A percentile compares a stretch with the other conserved stretches of the same genome.
Conservation (phyloP, 352 stramenopile genomes). For the Poterioochromonas sp. region DNA sequence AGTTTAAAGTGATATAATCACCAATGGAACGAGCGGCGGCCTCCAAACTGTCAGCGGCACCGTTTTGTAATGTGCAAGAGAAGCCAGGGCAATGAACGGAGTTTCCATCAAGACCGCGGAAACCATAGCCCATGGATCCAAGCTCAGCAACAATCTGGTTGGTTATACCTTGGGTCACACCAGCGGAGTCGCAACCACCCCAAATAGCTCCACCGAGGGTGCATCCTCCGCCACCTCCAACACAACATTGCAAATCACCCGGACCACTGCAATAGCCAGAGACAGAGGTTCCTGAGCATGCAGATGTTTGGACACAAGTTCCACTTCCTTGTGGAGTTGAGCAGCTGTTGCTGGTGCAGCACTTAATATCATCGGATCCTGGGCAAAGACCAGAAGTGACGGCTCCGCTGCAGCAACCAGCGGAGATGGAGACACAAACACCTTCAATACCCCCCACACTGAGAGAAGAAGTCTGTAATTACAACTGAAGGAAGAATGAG, state of each 20-base stretch:
- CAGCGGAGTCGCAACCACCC: neutral
- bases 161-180: neutral
- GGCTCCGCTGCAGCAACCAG: neutral
- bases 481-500: no score
- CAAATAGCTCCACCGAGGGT: neutral
- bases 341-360: neutral
- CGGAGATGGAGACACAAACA: conserved; percentile 15
- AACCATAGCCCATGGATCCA: conserved; percentile 4
- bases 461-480: neutral
- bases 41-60: neutral
- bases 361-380: neutral
- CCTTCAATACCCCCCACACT: neutral
- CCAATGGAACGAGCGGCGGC: neutral
- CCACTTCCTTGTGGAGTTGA: neutral
- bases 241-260: conserved; percentile 5
- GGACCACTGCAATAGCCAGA: conserved; percentile 4
- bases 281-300: neutral
- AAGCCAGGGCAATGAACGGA: neutral
- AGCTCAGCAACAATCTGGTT: conserved; percentile 16
- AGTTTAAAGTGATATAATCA: conserved; percentile 20
- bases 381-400: conserved; percentile 13
- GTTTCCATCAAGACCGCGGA: neutral
- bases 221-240: neutral
- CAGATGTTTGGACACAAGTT: neutral
- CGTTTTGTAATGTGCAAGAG: neutral